Evolutionary conservation across 148 eudicot genomes (phyloP).

Genomic region (Vaccinium vitisidaea): DNA sequence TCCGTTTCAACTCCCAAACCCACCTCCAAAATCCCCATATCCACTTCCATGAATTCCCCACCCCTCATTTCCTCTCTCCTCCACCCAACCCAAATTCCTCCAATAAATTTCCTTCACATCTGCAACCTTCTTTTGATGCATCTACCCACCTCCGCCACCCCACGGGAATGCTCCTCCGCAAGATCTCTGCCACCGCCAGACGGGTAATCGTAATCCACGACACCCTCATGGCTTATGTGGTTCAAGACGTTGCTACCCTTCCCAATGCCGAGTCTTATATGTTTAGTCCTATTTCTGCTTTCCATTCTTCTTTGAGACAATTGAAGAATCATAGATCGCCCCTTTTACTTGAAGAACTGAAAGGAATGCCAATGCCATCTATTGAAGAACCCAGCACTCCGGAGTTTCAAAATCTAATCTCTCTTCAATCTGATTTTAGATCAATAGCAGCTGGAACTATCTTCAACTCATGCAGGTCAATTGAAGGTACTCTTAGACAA

Average conservation of each 20-base stretch:
- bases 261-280: slow-evolving; percentile 3
- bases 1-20: slow-evolving; percentile 23
- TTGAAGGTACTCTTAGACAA: slow-evolving; percentile 16
- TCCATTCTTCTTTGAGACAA: background rate
- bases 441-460: slow-evolving; percentile 28
- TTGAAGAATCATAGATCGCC: slow-evolving; percentile 3
- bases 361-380: background rate
- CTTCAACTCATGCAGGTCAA: slow-evolving; percentile 27
- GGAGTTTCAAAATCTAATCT: slow-evolving; percentile 12
- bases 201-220: slow-evolving; percentile 14
- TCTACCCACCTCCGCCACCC: background rate
- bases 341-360: background rate
- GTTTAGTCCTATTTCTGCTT: background rate
- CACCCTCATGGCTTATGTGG: slow-evolving; percentile 4
- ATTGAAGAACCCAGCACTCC: slow-evolving; percentile 20
- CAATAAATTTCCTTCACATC: background rate
- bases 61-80: slow-evolving; percentile 4
- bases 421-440: background rate
- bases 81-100: background rate
- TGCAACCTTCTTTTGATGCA: background rate
- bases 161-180: background rate
- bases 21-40: background rate
- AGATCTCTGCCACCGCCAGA: background rate
- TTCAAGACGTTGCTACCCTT: slow-evolving; percentile 15
- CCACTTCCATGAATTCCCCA: slow-evolving; percentile 10